Evolutionary conservation across 495 filamentous ascomycete species (phyloP), one percentile per base, ranked within the genome.

Genomic region (Penicillium cataractarum): DNA sequence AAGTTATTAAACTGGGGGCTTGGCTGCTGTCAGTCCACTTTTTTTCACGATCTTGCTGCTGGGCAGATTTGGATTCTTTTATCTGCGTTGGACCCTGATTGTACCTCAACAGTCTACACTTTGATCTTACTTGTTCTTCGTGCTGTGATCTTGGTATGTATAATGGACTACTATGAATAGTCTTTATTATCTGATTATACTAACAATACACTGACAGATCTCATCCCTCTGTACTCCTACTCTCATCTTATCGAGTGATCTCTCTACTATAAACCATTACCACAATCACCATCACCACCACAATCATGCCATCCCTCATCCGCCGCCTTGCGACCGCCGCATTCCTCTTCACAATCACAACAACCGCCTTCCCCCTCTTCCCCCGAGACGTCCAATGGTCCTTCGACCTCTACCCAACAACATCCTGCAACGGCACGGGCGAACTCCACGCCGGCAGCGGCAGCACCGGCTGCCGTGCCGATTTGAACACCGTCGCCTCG

Each of bases 391-490:
- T 63, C 26, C 61, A 66, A 44, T 73, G 70, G 70, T 69, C 68
- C 54, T 73, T 73, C 50, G 61, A 68, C 13, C 64, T 73, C 0
- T 71, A 65, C 60, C 65, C 63, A 4, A 61, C 60, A 35, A 21
- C 57, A 12, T 31, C 56, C 31, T 73, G 70, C 62, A 66, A 63
- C 19, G 57, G 56, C 15, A 59, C 59, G 1, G 57, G 52, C 29
- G 65, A 71, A 33, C 56, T 54, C 19, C 64, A 73, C 44, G 46
- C 57, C 21, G 70, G 68, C 29, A 52, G 44, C 15, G 70, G 70
- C n/a, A 71, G 70, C 54, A 73, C 70, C 5, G 68, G 68, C 32
- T 73, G 70, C 35, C 70, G 70, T 49, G 70, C 70, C 2, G 44
- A 73, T 55, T 49, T 73, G 4, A 21, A 58, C 62, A 65, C 35